Conservation (phyloP, 2,329 filamentous ascomycete genomes). For the Sphaerulina vaccinii region DNA sequence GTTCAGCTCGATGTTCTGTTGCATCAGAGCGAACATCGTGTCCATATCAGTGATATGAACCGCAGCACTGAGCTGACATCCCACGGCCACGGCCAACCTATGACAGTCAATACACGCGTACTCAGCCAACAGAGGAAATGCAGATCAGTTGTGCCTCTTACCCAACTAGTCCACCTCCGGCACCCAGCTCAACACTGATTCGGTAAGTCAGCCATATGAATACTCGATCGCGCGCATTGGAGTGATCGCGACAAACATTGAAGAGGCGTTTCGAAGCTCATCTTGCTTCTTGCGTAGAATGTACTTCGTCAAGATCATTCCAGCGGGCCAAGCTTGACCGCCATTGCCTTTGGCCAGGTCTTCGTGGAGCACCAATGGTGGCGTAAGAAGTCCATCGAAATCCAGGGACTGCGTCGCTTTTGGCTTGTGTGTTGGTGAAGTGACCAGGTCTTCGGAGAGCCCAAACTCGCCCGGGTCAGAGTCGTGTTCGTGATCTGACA, state of each 20-base stretch:
- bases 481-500: slow-evolving; percentile 13
- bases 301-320: slow-evolving; percentile 83
- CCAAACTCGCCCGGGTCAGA: slow-evolving; percentile 29
- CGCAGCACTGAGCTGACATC: slow-evolving; percentile 54
- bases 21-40: slow-evolving; percentile 82
- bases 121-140: background rate
- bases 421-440: slow-evolving; percentile 52
- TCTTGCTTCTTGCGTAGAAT: slow-evolving; percentile 71
- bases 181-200: slow-evolving; percentile 77
- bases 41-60: slow-evolving; percentile 83
- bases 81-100: slow-evolving; percentile 58
- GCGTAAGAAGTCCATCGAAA: slow-evolving; percentile 71
- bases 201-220: slow-evolving; percentile 19
- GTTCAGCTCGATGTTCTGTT: slow-evolving; percentile 84
- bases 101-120: slow-evolving; percentile 15
- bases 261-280: slow-evolving; percentile 63
- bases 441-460: slow-evolving; percentile 57
- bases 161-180: slow-evolving; percentile 84
- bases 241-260: slow-evolving; percentile 61
- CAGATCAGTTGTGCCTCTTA: slow-evolving; percentile 28
- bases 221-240: slow-evolving; percentile 2
- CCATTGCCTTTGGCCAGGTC: slow-evolving; percentile 87
- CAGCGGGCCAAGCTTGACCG: slow-evolving; percentile 91
- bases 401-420: slow-evolving; percentile 54
- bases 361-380: slow-evolving; percentile 74